Percentiles rank a stretch among this genome's conserved stretches.
These are phyloP conservation scores for Bothriochloa decipiens DNA, from an alignment of 176 grass and related monocot species.

Conservation along the genomic window DNA sequence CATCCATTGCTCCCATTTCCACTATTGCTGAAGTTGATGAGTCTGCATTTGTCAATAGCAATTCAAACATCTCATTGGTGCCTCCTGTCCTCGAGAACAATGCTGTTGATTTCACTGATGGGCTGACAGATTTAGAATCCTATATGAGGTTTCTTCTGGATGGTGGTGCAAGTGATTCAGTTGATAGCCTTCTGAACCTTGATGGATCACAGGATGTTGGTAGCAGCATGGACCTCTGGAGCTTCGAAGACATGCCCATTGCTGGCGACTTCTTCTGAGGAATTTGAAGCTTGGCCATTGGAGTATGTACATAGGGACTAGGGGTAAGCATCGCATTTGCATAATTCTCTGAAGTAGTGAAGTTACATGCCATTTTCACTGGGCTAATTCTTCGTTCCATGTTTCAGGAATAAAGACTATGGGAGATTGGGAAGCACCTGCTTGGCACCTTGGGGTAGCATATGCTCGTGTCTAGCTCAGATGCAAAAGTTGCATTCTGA, in stretches of 20 bases:
- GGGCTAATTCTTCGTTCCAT: not conserved
- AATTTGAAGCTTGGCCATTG: constrained; percentile 2
- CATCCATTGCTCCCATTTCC: constrained; percentile 47
- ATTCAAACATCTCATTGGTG: constrained; percentile 23
- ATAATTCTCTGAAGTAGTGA: not conserved
- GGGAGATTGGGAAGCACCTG: constrained; percentile 44
- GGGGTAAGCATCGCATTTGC: constrained; percentile 21
- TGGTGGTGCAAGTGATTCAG: constrained; percentile 45
- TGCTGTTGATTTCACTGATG: constrained; percentile 45
- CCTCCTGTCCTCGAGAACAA: constrained; percentile 39
- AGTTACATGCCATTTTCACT: not conserved
- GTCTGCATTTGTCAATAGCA: constrained; percentile 21
- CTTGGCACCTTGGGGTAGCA: constrained; percentile 47
- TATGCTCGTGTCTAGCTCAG: constrained; percentile 42
- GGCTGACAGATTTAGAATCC: constrained; percentile 58
- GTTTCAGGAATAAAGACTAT: constrained; percentile 55
- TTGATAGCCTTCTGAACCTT: constrained; percentile 59
- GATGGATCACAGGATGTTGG: constrained; percentile 55
- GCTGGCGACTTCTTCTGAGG: constrained; percentile 45
- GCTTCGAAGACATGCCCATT: constrained; percentile 73
- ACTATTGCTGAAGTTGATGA: constrained; percentile 45
- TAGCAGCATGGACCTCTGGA: constrained; percentile 72
- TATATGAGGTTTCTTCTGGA: constrained; percentile 72
- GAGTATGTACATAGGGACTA: constrained; percentile 51
- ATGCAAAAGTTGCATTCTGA: constrained; percentile 52